phyloP scores from a whole-genome alignment of 1,284 basidiomycete genomes.

The Ceratobasidium theobromae region DNA sequence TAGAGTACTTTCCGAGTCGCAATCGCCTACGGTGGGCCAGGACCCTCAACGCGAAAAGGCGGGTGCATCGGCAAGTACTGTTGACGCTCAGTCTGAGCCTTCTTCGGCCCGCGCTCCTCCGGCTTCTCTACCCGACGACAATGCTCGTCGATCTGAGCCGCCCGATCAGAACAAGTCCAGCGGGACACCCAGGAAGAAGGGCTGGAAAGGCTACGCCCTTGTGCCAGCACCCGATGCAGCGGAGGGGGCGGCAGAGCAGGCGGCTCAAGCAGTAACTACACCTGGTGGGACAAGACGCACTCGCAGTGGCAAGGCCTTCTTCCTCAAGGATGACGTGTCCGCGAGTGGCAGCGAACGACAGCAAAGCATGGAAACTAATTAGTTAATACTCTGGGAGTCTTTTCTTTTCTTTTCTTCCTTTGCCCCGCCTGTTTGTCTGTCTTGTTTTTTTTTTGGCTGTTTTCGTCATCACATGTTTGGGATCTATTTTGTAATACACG shows the following conservation, averaged over 20 bases:
- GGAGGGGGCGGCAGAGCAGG: background rate
- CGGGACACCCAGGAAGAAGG: constrained; percentile 3
- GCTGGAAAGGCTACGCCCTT: constrained; percentile 24
- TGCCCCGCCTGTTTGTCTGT: constrained; percentile 2
- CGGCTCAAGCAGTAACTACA: constrained; percentile 9
- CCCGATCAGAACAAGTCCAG: background rate
- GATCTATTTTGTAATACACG: constrained; percentile 12
- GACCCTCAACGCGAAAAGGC: background rate
- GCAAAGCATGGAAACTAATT: constrained; percentile 27
- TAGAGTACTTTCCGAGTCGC: constrained; percentile 9
- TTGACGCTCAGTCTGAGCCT: background rate
- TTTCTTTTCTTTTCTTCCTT: background rate
- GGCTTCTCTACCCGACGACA: too few relatives aligned
- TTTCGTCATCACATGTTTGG: background rate
- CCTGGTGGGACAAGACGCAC: constrained; percentile 23
- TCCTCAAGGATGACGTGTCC: constrained; percentile 11
- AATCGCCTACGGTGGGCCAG: background rate
- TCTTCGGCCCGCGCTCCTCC: background rate
- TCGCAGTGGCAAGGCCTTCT: constrained; percentile 14
- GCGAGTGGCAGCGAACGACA: constrained; percentile 18
- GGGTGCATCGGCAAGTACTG: background rate
- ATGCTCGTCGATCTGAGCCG: background rate
- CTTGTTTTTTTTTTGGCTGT: constrained; percentile 4
- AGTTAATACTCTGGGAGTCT: background rate
- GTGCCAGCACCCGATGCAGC: constrained; percentile 5